These are phyloP conservation scores for Phytomonas sp. DNA, from an alignment of 208 protist genomes.

Conservation along the genomic window DNA sequence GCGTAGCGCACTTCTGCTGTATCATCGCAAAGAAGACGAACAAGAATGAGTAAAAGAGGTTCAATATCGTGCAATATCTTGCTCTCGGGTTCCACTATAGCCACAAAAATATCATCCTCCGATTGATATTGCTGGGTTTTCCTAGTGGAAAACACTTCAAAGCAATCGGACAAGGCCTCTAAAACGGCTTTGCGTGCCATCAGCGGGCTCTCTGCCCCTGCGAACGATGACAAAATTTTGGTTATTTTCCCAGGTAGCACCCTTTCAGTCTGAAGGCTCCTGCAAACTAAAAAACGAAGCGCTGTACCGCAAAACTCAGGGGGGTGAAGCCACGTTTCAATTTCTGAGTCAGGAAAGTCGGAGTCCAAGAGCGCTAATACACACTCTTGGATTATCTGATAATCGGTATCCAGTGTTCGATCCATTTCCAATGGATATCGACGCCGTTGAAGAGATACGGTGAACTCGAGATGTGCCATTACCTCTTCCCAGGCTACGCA, in stretches of 20 bases:
- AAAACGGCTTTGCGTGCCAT: constrained; percentile 49
- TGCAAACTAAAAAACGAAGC: not conserved
- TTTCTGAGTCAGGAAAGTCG: not conserved
- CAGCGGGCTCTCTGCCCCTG: constrained; percentile 37
- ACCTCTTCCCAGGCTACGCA: not conserved
- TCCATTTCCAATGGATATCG: not conserved
- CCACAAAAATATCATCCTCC: constrained; percentile 14
- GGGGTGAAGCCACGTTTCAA: not conserved
- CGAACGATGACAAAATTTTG: constrained; percentile 33
- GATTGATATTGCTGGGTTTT: not conserved
- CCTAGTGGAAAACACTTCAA: not conserved
- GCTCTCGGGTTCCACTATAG: constrained; percentile 3
- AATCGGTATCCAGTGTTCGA: not conserved
- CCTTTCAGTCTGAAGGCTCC: not conserved
- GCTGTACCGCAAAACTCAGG: not conserved
- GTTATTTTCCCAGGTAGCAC: not conserved
- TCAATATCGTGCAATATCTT: not conserved
- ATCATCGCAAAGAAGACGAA: constrained; percentile 74
- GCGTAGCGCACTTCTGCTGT: constrained; percentile 39
- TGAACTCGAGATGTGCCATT: not conserved
- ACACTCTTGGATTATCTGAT: not conserved
- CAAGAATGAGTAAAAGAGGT: constrained; percentile 38
- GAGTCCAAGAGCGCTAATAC: not conserved
- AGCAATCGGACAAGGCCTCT: constrained; percentile 19
- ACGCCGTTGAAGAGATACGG: not conserved